Evolutionary conservation across 2,329 filamentous ascomycete genomes (phyloP), one percentile per base, ranked within the genome.

Genomic region (Pleomassaria siparia): DNA sequence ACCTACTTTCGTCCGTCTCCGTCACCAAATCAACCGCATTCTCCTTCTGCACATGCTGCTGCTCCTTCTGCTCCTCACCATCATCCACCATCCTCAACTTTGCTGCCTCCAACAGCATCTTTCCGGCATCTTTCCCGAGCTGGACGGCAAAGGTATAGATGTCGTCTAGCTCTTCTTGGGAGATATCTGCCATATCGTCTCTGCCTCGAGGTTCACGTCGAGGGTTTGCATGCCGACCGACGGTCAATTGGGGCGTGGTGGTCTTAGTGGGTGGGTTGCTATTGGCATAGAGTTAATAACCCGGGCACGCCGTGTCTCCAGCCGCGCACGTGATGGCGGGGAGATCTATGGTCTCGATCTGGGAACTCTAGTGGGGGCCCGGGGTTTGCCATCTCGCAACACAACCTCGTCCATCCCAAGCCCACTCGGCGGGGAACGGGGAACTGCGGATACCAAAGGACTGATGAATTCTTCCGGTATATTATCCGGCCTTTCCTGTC

Each of bases 11-110:
- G 63, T 91, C 87, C 0, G 85, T 87, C 71, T 89, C 82, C 9
- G 87, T 91, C 16, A 91, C 87, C 52, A 91, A 81, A 65, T 91
- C 88, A 10, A 91, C 87, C 1, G 86, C 80, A 63, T 82, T 89
- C 55, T 88, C 84, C 67, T 91, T 91, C 70, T 90, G 85, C 7
- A 76, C 72, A 45, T 80, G 76, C 50, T 77, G 69, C 35, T 66
- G 61, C 30, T 64, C 51, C 12, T 56, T 43, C 24, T 45, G 20
- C 1, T 40, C 63, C 59, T 48, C 53, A 48, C 29, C 3, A 4
- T 24, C 35, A 37, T 37, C 55, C 36, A 70, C 72, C 57, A 80
- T 80, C 26, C 84, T 77, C 53, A 76, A 66, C 54, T 80, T 76
- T n/a, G 85, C 81, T 11, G 81, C 83, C 40, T 83, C 77, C 64